phyloP scores from a whole-genome alignment of 306 rosid species.

The Begonia loranthoides region DNA sequence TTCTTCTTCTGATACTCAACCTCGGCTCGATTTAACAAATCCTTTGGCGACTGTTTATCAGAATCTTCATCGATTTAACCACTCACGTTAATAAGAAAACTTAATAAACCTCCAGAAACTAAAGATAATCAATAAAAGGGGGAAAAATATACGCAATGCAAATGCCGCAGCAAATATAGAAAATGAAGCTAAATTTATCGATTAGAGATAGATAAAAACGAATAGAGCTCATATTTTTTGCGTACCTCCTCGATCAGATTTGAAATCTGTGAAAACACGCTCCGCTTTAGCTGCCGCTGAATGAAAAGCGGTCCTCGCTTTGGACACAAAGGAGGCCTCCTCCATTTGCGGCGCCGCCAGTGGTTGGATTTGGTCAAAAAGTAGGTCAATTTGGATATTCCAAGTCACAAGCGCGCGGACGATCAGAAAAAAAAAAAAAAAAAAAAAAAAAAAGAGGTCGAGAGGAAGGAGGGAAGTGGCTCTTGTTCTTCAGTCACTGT shows the following conservation, averaged over 20 bases:
- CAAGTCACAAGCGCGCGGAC: too few species aligned
- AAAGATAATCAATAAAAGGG: background rate
- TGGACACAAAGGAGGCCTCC: conserved; percentile 67
- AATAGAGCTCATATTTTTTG: background rate
- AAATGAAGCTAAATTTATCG: conserved; percentile 11
- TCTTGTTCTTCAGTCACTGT: too few species aligned
- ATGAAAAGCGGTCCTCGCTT: conserved; percentile 91
- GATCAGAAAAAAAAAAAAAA: background rate
- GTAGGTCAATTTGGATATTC: background rate
- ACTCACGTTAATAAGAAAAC: conserved; percentile 15
- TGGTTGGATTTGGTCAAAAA: conserved; percentile 16
- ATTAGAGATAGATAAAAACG: background rate
- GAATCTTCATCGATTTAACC: conserved; percentile 39
- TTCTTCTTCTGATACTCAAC: conserved; percentile 24
- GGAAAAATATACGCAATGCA: conserved; percentile 6
- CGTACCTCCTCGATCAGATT: conserved; percentile 52
- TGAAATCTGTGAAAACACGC: conserved; percentile 64
- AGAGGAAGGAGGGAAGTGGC: background rate
- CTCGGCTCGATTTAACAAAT: conserved; percentile 15
- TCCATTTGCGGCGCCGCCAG: conserved; percentile 44
- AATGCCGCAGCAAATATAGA: conserved; percentile 17
- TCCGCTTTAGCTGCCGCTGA: conserved; percentile 99
- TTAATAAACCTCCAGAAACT: background rate
- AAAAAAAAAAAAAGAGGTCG: background rate
- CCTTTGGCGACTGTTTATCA: conserved; percentile 27